phyloP scores from a whole-genome alignment of 1,139 yeast genomes.

The Debaryomyces sp. region DNA sequence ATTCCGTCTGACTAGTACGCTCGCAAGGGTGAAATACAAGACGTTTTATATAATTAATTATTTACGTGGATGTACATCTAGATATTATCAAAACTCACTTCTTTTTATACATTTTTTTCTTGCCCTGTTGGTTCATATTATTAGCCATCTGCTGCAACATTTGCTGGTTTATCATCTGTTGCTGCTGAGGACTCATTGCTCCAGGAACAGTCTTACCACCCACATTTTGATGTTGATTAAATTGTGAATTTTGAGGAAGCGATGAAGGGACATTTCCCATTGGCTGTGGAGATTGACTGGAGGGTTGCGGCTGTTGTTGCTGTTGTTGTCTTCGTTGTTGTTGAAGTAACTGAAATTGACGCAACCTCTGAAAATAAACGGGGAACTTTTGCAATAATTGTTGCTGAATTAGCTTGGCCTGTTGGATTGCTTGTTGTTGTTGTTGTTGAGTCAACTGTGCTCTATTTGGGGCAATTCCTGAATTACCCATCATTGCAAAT shows the following conservation, averaged over 20 bases:
- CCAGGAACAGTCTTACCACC: slow-evolving; percentile 19
- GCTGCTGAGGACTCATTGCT: slow-evolving; percentile 16
- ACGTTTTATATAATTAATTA: no score
- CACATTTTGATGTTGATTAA: slow-evolving; percentile 14
- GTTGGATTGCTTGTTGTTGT: slow-evolving; percentile 49
- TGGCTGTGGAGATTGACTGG: slow-evolving; percentile 12
- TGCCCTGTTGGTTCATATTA: slow-evolving; percentile 15
- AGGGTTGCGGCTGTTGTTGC: slow-evolving; percentile 19
- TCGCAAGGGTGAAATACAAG: no score
- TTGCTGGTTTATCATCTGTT: slow-evolving; percentile 21
- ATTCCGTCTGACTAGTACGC: no score
- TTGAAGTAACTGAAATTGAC: slow-evolving; percentile 45
- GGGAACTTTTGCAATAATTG: slow-evolving; percentile 49
- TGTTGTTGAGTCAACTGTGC: slow-evolving; percentile 47
- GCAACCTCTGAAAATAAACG: slow-evolving; percentile 44
- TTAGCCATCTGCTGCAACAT: slow-evolving; percentile 23
- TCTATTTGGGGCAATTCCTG: slow-evolving; percentile 49
- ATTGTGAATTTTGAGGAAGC: slow-evolving; percentile 14
- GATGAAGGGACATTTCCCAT: slow-evolving; percentile 6
- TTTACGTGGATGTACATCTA: background rate
- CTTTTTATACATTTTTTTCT: slow-evolving; percentile 15
- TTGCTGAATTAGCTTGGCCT: slow-evolving; percentile 47
- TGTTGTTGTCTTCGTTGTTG: slow-evolving; percentile 36
- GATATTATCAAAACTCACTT: background rate
- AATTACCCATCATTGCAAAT: slow-evolving; percentile 47